Conservation (phyloP, 148 eudicot genomes). For the Amaranthus cruentus region DNA sequence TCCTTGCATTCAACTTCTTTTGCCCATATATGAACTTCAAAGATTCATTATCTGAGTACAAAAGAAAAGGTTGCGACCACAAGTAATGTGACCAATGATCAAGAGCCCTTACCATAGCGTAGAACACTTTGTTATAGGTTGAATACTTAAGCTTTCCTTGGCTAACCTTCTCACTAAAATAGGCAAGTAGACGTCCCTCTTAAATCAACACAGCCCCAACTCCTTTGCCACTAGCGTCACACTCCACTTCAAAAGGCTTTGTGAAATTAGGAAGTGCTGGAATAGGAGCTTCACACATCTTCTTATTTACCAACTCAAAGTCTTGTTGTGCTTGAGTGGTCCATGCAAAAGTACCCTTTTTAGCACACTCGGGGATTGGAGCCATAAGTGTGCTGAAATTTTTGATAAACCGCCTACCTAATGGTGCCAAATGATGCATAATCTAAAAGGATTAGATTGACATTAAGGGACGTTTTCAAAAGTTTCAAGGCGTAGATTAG, state of each 20-base stretch:
- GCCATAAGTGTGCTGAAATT: background rate
- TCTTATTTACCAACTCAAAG: background rate
- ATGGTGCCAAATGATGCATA: background rate
- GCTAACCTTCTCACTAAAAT: background rate
- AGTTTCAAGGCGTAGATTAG: no score
- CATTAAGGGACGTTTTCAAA: no score
- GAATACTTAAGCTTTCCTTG: background rate
- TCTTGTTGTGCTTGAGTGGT: background rate
- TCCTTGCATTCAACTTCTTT: background rate
- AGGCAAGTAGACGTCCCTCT: background rate
- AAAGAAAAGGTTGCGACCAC: background rate
- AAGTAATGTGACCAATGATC: background rate
- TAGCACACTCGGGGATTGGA: background rate
- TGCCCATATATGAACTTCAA: background rate
- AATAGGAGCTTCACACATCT: background rate
- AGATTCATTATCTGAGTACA: constrained; percentile 1
- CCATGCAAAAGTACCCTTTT: background rate
- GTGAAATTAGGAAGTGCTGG: background rate
- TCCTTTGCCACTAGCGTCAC: background rate
- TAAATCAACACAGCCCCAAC: background rate
- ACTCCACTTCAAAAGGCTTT: background rate
- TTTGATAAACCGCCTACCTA: background rate
- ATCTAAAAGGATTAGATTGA: no score
- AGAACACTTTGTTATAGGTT: background rate
- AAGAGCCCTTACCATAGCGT: background rate